Evolutionary conservation across 768 basidiomycete species (phyloP), one percentile per base, ranked within the genome.

Genomic region (Lactarius vividus): DNA sequence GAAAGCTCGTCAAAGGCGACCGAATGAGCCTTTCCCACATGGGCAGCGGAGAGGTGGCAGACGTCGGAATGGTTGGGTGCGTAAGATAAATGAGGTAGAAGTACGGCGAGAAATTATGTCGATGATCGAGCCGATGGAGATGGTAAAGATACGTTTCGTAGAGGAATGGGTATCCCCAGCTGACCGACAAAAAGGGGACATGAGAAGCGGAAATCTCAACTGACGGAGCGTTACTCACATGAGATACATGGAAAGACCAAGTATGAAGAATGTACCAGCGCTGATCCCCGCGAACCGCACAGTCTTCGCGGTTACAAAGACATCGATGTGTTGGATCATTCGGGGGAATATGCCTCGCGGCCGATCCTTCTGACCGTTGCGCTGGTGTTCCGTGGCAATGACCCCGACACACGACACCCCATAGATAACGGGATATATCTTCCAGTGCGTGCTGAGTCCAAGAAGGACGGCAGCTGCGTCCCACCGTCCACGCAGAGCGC

Each of bases 81-180:
- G 88, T 88, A 62, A 98, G 85, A 75, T 98, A 98, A 44, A 90
- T 94, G 39, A 90, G 86, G 75, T 98, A 98, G 77, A 97, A 98
- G 79, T 98, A 97, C 0, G 94, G 92, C 7, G 96, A 95, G 77
- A 99, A 98, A 75, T 99, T 99, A 77, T 98, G 97, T 62, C 96
- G 89, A 72, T 98, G 96, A 77, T 99, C 97, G 23, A 92, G 86
- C 23, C 97, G 86, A 69, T 88, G 85, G 11, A 93, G 78, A 71
- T 98, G 97, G 75, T 98, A 98, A 16, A 98, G 81, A 75, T 94
- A 98, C 1, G 97, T 88, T 74, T 98, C 91, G 62, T 91, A 81
- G 23, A 98, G 76, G 79, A 98, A 97, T 0, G 96, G 89, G 69
- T 89, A 82, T 20, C 97, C 97, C 96, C 97, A 99, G 58, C 96